Evolutionary conservation across 1,139 yeast genomes (phyloP).

Genomic region (Diutina sp.): DNA sequence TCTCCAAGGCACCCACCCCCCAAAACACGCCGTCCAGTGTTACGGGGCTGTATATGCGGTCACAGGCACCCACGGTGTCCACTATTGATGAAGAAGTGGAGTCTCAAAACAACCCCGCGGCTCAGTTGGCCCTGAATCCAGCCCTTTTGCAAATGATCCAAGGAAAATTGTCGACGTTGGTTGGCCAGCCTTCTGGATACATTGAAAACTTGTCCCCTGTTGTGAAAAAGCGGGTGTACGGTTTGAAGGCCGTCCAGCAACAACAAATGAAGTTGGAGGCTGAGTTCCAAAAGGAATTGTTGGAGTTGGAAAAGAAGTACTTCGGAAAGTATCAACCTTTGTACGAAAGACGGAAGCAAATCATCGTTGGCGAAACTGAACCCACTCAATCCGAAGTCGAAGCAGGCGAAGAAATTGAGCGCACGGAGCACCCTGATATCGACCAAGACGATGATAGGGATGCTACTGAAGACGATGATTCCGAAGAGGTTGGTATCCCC

Average conservation of each 20-base stretch:
- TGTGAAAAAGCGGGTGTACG: slow-evolving; percentile 68
- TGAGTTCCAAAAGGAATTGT: slow-evolving; percentile 80
- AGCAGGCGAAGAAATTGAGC: slow-evolving; percentile 58
- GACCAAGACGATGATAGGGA: slow-evolving; percentile 19
- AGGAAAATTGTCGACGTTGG: slow-evolving; percentile 74
- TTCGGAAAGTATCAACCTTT: slow-evolving; percentile 66
- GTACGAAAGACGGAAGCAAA: slow-evolving; percentile 58
- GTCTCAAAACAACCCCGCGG: slow-evolving; percentile 13
- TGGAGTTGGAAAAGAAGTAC: slow-evolving; percentile 76
- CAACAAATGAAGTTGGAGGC: slow-evolving; percentile 77
- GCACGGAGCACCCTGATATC: slow-evolving; percentile 18
- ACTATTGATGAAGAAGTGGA: slow-evolving; percentile 62
- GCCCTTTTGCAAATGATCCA: slow-evolving; percentile 77
- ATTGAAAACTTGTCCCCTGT: slow-evolving; percentile 63
- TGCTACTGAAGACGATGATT: slow-evolving; percentile 25
- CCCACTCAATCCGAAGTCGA: slow-evolving; percentile 72
- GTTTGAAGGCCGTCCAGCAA: slow-evolving; percentile 75
- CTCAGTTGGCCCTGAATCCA: slow-evolving; percentile 59
- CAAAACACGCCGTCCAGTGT: slow-evolving; percentile 96
- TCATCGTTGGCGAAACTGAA: slow-evolving; percentile 60
- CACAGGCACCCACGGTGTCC: slow-evolving; percentile 61
- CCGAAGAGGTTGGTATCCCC: slow-evolving; percentile 62
- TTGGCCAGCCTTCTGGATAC: slow-evolving; percentile 83
- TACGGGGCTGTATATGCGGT: slow-evolving; percentile 60
- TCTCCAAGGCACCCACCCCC: slow-evolving; percentile 95